A percentile compares a stretch with the other conserved stretches of the same genome.
phyloP scores from a whole-genome alignment of 1,139 yeast genomes.

The Diutina neorugosa region DNA sequence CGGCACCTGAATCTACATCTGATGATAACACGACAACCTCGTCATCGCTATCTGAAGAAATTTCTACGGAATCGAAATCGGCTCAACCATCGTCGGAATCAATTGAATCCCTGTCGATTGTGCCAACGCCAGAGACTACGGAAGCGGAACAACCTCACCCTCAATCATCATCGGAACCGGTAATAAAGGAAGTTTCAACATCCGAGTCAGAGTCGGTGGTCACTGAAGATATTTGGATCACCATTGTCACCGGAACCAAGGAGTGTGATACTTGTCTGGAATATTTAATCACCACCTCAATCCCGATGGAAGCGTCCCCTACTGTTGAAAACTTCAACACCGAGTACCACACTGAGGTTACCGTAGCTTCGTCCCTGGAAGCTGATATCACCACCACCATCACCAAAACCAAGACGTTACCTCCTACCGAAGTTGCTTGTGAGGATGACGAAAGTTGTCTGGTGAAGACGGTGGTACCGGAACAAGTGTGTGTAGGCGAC shows the following conservation, averaged over 20 bases:
- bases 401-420: neutral
- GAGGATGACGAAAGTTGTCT: neutral
- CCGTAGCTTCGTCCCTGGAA: neutral
- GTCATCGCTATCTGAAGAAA: too few relatives aligned
- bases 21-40: too few relatives aligned
- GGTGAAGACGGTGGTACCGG: neutral
- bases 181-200: too few relatives aligned
- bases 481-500: neutral
- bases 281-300: neutral
- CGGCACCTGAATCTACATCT: too few relatives aligned
- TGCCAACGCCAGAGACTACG: too few relatives aligned
- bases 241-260: neutral
- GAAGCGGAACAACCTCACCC: too few relatives aligned
- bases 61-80: too few relatives aligned
- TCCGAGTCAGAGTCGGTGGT: too few relatives aligned
- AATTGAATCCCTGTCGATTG: too few relatives aligned
- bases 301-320: neutral
- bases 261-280: neutral
- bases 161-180: neutral
- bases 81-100: too few relatives aligned
- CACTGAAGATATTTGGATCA: neutral
- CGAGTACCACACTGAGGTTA: neutral
- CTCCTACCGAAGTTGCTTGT: neutral
- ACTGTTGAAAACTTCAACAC: neutral
- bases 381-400: neutral